Evolutionary conservation across 805 yeast species (phyloP).

Genomic region (Pichia phayaonensis): DNA sequence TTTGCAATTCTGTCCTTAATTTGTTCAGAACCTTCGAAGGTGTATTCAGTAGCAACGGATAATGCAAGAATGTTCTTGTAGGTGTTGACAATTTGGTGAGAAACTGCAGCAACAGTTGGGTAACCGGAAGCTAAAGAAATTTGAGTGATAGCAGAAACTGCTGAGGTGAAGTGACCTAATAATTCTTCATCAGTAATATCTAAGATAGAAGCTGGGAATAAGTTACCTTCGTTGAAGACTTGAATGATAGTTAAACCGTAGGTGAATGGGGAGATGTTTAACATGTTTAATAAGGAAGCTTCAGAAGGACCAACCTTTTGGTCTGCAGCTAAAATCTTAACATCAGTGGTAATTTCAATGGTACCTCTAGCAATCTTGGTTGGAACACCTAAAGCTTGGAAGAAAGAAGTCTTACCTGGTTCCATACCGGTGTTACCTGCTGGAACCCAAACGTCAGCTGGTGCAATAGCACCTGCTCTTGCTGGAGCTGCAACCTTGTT

Average conservation of each 20-base stretch:
- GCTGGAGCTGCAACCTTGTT: conserved; percentile 99
- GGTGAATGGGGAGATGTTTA: conserved; percentile 99
- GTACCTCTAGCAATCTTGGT: conserved; percentile 99
- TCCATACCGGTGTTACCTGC: conserved; percentile 99
- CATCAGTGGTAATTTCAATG: conserved; percentile 97
- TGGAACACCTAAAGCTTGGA: conserved; percentile 99
- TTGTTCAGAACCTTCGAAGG: conserved; percentile 98
- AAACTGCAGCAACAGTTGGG: conserved; percentile 99
- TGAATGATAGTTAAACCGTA: conserved; percentile 95
- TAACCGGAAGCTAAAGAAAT: conserved; percentile 95
- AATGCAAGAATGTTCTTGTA: conserved; percentile 98
- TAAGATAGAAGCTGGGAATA: conserved; percentile 93
- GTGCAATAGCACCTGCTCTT: conserved; percentile 99
- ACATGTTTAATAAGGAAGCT: conserved; percentile 97
- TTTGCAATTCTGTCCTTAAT: conserved; percentile 99
- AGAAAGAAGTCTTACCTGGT: conserved; percentile 99
- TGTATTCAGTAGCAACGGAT: conserved; percentile 97
- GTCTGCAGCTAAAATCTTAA: conserved; percentile 85
- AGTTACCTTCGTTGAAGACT: conserved; percentile 98
- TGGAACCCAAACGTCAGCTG: conserved; percentile 94
- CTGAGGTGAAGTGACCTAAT: conserved; percentile 83
- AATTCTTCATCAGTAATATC: conserved; percentile 98
- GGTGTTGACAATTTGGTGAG: conserved; percentile 97
- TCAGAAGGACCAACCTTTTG: conserved; percentile 97
- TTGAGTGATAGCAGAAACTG: conserved; percentile 89